phyloP scores from a whole-genome alignment of 371 early-diverging fungal species.

The Nosema muscidifuracis region DNA sequence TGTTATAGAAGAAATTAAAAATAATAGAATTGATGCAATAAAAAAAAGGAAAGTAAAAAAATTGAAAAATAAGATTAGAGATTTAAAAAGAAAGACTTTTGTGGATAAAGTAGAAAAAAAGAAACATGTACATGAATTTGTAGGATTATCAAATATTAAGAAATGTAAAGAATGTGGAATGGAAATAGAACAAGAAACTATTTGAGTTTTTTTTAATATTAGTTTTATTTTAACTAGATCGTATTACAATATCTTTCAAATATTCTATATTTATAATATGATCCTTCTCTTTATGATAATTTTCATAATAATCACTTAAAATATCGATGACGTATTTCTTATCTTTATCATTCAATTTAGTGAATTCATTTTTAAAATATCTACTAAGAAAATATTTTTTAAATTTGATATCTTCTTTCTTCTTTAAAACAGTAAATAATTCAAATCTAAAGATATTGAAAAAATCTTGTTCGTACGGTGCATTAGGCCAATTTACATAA shows the following conservation, averaged over 20 bases:
- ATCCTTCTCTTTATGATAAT: slow-evolving; percentile 5
- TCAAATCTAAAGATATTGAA: slow-evolving; percentile 25
- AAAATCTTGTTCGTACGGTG: slow-evolving; percentile 34
- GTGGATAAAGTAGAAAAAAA: slow-evolving; percentile 6
- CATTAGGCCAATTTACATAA: slow-evolving; percentile 19
- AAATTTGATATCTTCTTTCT: background rate
- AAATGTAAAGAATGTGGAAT: slow-evolving; percentile 56
- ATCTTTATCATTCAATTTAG: slow-evolving; percentile 18
- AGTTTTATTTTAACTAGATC: background rate
- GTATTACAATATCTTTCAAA: slow-evolving; percentile 3
- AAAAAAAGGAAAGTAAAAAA: slow-evolving; percentile 51
- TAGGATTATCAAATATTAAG: background rate
- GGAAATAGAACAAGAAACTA: slow-evolving; percentile 57
- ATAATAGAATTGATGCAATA: slow-evolving; percentile 19
- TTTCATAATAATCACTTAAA: slow-evolving; percentile 50
- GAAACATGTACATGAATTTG: slow-evolving; percentile 44
- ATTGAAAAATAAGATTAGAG: slow-evolving; percentile 45
- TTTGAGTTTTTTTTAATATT: slow-evolving; percentile 18
- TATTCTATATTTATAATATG: slow-evolving; percentile 1
- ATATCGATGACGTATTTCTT: slow-evolving; percentile 45
- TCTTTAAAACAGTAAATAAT: background rate
- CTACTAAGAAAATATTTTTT: background rate
- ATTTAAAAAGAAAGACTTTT: slow-evolving; percentile 44
- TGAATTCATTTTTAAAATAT: slow-evolving; percentile 29
- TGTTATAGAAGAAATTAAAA: slow-evolving; percentile 36